Evolutionary conservation across 345 rosid genomes (phyloP).

Genomic region (Pseudoturritis turrita): DNA sequence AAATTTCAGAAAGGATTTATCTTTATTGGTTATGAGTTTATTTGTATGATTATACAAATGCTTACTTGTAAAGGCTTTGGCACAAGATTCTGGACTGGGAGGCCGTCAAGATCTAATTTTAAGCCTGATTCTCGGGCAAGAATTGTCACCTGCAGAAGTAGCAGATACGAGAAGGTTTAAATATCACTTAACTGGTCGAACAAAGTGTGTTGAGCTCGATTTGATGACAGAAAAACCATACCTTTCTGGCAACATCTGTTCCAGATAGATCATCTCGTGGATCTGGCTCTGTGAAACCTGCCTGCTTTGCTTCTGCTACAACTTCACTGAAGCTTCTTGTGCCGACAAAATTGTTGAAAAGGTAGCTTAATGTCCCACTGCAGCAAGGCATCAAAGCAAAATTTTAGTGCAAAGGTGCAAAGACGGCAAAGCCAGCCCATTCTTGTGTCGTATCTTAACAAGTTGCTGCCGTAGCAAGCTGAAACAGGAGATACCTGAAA

Average conservation of each 20-base stretch:
- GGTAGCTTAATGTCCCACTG: conserved; percentile 97
- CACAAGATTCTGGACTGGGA: conserved; percentile 78
- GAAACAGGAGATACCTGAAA: conserved; percentile 55
- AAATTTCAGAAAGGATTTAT: background rate
- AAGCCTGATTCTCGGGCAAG: conserved; percentile 96
- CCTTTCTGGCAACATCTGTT: conserved; percentile 98
- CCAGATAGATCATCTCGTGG: conserved; percentile 99
- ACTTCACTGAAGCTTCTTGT: conserved; percentile 68
- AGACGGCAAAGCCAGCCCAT: background rate
- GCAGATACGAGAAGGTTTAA: background rate
- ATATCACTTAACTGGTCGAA: background rate
- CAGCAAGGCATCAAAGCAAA: conserved; percentile 14
- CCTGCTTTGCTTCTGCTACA: conserved; percentile 81
- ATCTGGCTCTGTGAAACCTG: conserved; percentile 97
- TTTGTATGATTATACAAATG: background rate
- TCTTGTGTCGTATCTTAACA: background rate
- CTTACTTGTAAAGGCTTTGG: conserved; percentile 87
- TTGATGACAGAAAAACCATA: conserved; percentile 13
- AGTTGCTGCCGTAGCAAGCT: background rate
- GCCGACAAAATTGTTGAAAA: conserved; percentile 80
- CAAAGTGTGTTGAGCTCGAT: background rate
- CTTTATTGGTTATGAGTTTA: background rate
- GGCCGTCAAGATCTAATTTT: conserved; percentile 82
- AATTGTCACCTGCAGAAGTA: conserved; percentile 69
- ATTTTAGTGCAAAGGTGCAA: background rate